Conservation (phyloP, 352 stramenopile genomes). For the Phytophthora europaea region DNA sequence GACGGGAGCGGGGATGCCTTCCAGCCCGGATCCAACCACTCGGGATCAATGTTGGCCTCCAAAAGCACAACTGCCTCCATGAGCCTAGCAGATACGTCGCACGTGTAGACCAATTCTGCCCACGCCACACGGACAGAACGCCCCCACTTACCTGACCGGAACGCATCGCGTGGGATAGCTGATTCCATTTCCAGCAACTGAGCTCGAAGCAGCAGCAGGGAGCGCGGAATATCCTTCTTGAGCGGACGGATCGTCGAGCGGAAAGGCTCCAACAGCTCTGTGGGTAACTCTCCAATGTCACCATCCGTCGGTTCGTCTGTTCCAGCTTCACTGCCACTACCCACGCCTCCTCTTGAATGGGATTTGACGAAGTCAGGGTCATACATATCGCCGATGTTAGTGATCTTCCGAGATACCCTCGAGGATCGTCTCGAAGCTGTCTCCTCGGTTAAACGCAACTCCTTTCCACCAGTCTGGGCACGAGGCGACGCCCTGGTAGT, state of each 20-base stretch:
- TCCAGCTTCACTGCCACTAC: conserved; percentile 26
- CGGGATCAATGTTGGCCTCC: conserved; percentile 77
- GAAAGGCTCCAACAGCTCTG: conserved; percentile 75
- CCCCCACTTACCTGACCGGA: conserved; percentile 78
- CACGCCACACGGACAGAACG: conserved; percentile 72
- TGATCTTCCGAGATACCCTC: conserved; percentile 78
- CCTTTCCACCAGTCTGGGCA: conserved; percentile 33
- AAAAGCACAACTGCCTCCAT: conserved; percentile 80
- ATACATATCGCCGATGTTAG: conserved; percentile 86
- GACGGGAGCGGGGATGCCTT: conserved; percentile 76
- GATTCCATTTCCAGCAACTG: conserved; percentile 81
- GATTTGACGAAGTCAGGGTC: conserved; percentile 68
- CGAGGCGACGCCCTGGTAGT: conserved; percentile 22
- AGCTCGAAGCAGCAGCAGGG: conserved; percentile 65
- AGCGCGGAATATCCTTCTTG: conserved; percentile 48
- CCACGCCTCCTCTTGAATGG: conserved; percentile 25
- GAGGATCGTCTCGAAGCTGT: conserved; percentile 59
- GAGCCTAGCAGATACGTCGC: conserved; percentile 53
- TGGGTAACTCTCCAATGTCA: conserved; percentile 76
- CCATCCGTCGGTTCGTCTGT: conserved; percentile 69
- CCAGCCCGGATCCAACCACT: conserved; percentile 84
- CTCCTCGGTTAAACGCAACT: conserved; percentile 31
- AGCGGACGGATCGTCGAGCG: conserved; percentile 55
- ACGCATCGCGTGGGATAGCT: conserved; percentile 82
- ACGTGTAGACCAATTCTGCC: conserved; percentile 79